Conservation (phyloP, 495 filamentous ascomycete genomes). For the Amphirosellinia nigrospora region DNA sequence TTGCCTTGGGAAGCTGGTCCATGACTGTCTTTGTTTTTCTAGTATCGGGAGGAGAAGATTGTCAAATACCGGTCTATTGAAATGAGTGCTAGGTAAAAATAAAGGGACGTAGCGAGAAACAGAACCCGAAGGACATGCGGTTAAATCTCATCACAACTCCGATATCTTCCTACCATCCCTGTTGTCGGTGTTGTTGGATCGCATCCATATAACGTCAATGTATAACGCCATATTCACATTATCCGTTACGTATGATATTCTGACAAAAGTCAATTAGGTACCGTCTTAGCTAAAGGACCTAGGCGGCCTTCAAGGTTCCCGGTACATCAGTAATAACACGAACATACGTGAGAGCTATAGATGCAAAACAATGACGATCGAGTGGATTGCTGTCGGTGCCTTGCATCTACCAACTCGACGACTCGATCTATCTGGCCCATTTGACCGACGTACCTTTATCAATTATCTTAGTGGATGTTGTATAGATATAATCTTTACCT, state of each 20-base stretch:
- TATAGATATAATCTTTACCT: too few relatives aligned
- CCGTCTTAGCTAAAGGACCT: not conserved
- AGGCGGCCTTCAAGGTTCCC: not conserved
- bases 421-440: not conserved
- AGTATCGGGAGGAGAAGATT: not conserved
- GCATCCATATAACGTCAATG: not conserved
- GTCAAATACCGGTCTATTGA: not conserved
- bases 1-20: not conserved
- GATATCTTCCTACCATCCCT: not conserved
- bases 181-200: not conserved
- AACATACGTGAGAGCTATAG: not conserved
- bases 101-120: not conserved
- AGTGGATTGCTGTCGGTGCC: not conserved
- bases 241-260: conserved; percentile 8
- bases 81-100: not conserved
- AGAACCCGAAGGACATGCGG: conserved; percentile 1
- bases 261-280: not conserved
- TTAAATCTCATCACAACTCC: conserved; percentile 8
- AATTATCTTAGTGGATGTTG: not conserved
- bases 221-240: not conserved
- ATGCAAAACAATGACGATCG: not conserved
- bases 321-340: not conserved
- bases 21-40: not conserved
- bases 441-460: not conserved
- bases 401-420: not conserved